Base-by-base conservation (phyloP, 805 yeast species). In the Candida manassasensis region DNA sequence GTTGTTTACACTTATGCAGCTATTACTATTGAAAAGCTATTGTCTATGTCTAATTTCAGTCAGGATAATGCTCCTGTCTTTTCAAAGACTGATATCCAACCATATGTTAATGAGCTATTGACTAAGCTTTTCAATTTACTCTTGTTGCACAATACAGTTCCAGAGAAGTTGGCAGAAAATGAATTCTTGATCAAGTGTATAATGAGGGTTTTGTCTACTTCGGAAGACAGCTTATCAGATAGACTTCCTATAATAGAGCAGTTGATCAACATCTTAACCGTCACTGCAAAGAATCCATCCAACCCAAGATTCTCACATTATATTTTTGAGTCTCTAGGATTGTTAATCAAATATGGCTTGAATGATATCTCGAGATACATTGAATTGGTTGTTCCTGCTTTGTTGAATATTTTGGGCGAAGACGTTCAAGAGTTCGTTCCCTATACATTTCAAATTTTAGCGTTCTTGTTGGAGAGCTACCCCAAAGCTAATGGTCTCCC, bases 341-440 rank as follows among this genome's bases (percentile, higher is more conserved):
- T 81, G 4, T 63, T 89, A 33, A 63, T 89, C 39, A 80, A 81
- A 44, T 80, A 58, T 51, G 52, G 52, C 10, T 52, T 61, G 24
- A 45, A 48, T 3, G 35, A 42, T 16, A 43, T 51, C 17, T 43
- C 42, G 12, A 39, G 54, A 18, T 62, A 74, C 27, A 79, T 80
- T 38, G 59, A 62, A 4, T 42, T 74, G 8, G 66, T 85, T 21
- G 70, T 89, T 49, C 90, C 95, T 6, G 69, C 78, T 2, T 66
- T 85, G 38, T 62, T 89, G 41, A 61, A 62, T 1, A 75, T 89
- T 19, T 67, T 93, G 37, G 81, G 84, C 14, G 78, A 79, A 34
- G 97, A 93, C 49, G 84, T 93, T 30, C 90, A 89, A 48, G 99
- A 93, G 62, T 93, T 93, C 54, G 79, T 85, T 12, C 97, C 97